Evolutionary conservation across 352 stramenopile species (phyloP).

Genomic region (Phytophthora lateralis): DNA sequence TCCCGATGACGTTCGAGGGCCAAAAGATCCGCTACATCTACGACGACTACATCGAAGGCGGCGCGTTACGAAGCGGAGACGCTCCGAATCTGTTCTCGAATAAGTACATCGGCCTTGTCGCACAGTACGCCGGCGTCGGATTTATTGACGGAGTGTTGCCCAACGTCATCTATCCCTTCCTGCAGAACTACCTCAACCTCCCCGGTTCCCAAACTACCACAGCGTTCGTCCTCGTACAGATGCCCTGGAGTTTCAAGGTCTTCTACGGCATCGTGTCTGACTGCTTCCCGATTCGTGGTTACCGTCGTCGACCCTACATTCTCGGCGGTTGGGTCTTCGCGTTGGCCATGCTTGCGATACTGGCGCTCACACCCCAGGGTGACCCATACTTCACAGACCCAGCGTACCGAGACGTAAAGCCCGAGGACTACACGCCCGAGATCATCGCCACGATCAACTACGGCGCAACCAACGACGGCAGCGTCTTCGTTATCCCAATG

Average conservation of each 20-base stretch:
- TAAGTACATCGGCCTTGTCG: slow-evolving; percentile 52
- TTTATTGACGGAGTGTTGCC: slow-evolving; percentile 56
- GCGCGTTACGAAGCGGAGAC: slow-evolving; percentile 43
- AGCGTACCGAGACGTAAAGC: slow-evolving; percentile 45
- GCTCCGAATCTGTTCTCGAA: slow-evolving; percentile 44
- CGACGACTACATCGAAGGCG: slow-evolving; percentile 45
- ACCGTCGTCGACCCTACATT: slow-evolving; percentile 59
- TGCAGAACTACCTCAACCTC: slow-evolving; percentile 64
- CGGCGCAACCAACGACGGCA: slow-evolving; percentile 35
- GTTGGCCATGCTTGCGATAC: slow-evolving; percentile 44
- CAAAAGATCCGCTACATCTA: slow-evolving; percentile 50
- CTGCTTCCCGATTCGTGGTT: slow-evolving; percentile 63
- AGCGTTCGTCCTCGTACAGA: slow-evolving; percentile 51
- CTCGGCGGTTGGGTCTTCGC: slow-evolving; percentile 50
- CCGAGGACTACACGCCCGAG: slow-evolving; percentile 47
- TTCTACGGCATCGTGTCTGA: slow-evolving; percentile 66
- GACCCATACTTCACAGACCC: slow-evolving; percentile 51
- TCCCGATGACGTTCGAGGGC: slow-evolving; percentile 40
- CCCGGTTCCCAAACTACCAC: slow-evolving; percentile 50
- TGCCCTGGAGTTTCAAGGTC: slow-evolving; percentile 70
- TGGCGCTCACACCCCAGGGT: slow-evolving; percentile 40
- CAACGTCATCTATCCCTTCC: slow-evolving; percentile 59
- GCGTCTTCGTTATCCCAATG: slow-evolving; percentile 51
- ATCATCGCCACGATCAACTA: slow-evolving; percentile 53
- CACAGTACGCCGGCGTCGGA: slow-evolving; percentile 58